Base-by-base conservation (phyloP, 441 rosid species). In the Gossypium trilobum region DNA sequence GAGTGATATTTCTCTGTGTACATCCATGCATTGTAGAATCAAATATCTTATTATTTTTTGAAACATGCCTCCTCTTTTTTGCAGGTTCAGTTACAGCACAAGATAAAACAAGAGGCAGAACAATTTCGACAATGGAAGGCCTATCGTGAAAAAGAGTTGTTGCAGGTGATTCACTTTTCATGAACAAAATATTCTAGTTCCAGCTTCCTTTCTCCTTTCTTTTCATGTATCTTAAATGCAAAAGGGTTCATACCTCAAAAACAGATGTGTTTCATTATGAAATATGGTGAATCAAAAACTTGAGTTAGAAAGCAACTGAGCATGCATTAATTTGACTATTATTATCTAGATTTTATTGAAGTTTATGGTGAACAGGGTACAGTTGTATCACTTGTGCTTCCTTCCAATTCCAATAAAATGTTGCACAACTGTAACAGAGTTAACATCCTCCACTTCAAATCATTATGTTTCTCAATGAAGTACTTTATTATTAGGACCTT, bases 41-140 rank as follows among this genome's bases (percentile, higher is more conserved):
- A 17, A 75, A 22, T 51, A 36, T 29, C 72, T 58, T 23, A 72
- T 50, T 33, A 51, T 60, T 31, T 59, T 62, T 55, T 66, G 72
- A 69, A 51, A 36, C 42, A 19, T 50, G 55, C 44, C 29, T 73
- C 50, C n/a, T 68, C 67, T 76, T n/a, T 29, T 76, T 62, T 81
- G 17, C 50, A 89, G 93, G 91, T 89, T 83, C 91, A 89, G 71
- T 79, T 89, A 67, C 94, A 85, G 70, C 86, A 89, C 69, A 86
- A 83, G 78, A 86, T 87, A 81, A 87, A 87, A 77, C 94, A 87
- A 69, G 94, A 89, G 78, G 84, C 94, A 14, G 94, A 87, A 74
- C 94, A 87, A 71, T 87, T 89, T 79, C 90, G 94, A 25, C 90
- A 86, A 4, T 89, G 90, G 94, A 89, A 85, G 83, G 85, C 90